These are phyloP conservation scores for Cladosporium phlei DNA, from an alignment of 2,329 filamentous ascomycete species.

Conservation along the genomic window DNA sequence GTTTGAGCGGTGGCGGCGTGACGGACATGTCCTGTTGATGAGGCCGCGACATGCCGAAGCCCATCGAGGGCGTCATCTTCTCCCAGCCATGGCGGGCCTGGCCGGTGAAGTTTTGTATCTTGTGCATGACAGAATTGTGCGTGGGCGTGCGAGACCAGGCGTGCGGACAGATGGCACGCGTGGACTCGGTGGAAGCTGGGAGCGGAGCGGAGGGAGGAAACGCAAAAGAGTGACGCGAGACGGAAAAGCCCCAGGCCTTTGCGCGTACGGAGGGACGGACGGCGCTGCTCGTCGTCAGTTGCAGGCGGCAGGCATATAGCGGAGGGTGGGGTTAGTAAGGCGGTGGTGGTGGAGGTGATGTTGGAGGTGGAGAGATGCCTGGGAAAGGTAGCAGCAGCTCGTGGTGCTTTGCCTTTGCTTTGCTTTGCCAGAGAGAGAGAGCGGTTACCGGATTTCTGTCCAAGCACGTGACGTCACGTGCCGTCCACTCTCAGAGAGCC, in stretches of 20 bases:
- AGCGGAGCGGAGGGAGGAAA: conserved; percentile 6
- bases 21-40: conserved; percentile 18
- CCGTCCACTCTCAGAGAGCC: neutral
- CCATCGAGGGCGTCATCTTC: conserved; percentile 58
- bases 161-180: conserved; percentile 15
- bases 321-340: conserved; percentile 15
- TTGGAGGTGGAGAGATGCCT: conserved; percentile 1
- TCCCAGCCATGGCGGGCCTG: conserved; percentile 64
- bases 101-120: conserved; percentile 64
- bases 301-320: conserved; percentile 20
- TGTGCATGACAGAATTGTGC: conserved; percentile 50
- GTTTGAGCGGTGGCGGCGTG: conserved; percentile 49
- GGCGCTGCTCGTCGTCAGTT: conserved; percentile 19
- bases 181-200: conserved; percentile 6
- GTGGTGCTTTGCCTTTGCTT: too few relatives aligned
- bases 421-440: conserved; percentile 8
- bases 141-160: conserved; percentile 12
- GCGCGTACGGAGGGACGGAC: conserved; percentile 16
- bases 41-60: conserved; percentile 53
- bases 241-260: conserved; percentile 10
- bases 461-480: conserved; percentile 7
- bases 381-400: conserved; percentile 7
- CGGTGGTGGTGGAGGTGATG: conserved; percentile 12
- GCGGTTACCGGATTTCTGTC: neutral
- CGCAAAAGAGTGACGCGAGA: conserved; percentile 13